Percentiles rank a stretch among this genome's conserved stretches.
Evolutionary conservation across 1,284 basidiomycete species (phyloP).

Genomic region (Anthracocystis setariae): DNA sequence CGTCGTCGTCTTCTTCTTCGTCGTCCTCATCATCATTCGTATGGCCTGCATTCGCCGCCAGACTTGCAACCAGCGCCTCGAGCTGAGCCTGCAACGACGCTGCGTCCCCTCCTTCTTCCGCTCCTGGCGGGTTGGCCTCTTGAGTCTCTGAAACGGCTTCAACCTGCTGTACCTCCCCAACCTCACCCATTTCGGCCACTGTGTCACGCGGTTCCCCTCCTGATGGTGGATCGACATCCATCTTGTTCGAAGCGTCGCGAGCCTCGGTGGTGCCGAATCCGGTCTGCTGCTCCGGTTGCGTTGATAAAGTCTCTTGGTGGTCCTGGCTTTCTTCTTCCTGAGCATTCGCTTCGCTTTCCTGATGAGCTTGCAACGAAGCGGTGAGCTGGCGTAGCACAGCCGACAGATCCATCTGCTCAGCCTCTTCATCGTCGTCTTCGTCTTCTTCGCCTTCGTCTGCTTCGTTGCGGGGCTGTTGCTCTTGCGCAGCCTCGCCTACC

Average conservation of each 20-base stretch:
- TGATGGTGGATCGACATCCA: constrained; percentile 22
- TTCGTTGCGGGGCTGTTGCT: constrained; percentile 6
- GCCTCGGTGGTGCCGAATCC: not conserved
- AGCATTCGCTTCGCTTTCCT: constrained; percentile 11
- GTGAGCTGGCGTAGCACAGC: constrained; percentile 53
- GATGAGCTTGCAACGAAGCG: constrained; percentile 52
- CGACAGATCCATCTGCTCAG: constrained; percentile 46
- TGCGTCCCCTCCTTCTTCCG: constrained; percentile 12
- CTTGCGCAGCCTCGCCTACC: not conserved
- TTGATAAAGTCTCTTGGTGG: not conserved
- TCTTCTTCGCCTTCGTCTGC: constrained; percentile 20
- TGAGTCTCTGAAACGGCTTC: constrained; percentile 5
- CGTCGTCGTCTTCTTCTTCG: constrained; percentile 17
- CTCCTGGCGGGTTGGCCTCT: constrained; percentile 7
- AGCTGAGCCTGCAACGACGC: constrained; percentile 50
- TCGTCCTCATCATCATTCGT: constrained; percentile 35
- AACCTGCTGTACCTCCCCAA: not conserved
- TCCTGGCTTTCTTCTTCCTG: constrained; percentile 9
- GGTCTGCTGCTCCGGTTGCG: constrained; percentile 2
- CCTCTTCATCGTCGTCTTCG: constrained; percentile 19
- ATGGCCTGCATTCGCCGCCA: constrained; percentile 44
- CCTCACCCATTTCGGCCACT: not conserved
- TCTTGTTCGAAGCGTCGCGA: not conserved
- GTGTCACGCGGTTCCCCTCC: not conserved
- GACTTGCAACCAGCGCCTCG: constrained; percentile 55